phyloP scores from a whole-genome alignment of 495 filamentous ascomycete species.

The Durotheca rogersii region DNA sequence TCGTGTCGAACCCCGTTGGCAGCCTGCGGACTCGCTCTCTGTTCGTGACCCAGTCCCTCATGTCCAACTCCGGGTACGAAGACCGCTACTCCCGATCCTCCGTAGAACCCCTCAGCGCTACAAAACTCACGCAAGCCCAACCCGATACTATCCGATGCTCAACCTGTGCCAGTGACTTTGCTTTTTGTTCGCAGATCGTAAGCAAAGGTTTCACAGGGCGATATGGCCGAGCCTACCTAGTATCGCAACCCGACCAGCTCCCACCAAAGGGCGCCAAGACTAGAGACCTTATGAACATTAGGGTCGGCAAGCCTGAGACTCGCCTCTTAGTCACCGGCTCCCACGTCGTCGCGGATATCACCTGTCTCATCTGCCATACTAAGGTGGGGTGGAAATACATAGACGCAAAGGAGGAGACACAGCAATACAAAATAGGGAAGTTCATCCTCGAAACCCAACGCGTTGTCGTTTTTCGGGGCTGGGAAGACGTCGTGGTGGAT shows the following conservation, averaged over 20 bases:
- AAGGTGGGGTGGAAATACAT: conserved; percentile 95
- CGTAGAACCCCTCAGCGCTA: conserved; percentile 2
- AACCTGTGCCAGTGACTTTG: conserved; percentile 72
- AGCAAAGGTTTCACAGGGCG: conserved; percentile 91
- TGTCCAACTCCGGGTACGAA: conserved; percentile 16
- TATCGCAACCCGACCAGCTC: conserved; percentile 53
- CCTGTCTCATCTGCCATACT: conserved; percentile 57
- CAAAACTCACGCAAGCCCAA: conserved; percentile 36
- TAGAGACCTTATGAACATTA: conserved; percentile 47
- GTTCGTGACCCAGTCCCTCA: conserved; percentile 18
- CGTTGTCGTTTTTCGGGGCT: conserved; percentile 63
- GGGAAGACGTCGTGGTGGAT: conserved; percentile 57
- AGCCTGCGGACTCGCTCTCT: conserved; percentile 17
- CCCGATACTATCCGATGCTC: conserved; percentile 66
- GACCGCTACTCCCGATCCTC: conserved; percentile 7
- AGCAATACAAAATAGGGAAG: conserved; percentile 92
- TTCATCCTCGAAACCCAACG: conserved; percentile 90
- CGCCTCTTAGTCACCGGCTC: conserved; percentile 76
- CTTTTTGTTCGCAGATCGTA: conserved; percentile 75
- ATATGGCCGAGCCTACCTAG: conserved; percentile 90
- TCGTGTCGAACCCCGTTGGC: conserved; percentile 19
- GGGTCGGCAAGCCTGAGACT: conserved; percentile 55
- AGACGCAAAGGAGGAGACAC: conserved; percentile 73
- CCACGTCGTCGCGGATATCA: conserved; percentile 64
- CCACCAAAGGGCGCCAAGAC: conserved; percentile 25